phyloP scores from a whole-genome alignment of 352 stramenopile species.

The Ochromonadaceae sp. region DNA sequence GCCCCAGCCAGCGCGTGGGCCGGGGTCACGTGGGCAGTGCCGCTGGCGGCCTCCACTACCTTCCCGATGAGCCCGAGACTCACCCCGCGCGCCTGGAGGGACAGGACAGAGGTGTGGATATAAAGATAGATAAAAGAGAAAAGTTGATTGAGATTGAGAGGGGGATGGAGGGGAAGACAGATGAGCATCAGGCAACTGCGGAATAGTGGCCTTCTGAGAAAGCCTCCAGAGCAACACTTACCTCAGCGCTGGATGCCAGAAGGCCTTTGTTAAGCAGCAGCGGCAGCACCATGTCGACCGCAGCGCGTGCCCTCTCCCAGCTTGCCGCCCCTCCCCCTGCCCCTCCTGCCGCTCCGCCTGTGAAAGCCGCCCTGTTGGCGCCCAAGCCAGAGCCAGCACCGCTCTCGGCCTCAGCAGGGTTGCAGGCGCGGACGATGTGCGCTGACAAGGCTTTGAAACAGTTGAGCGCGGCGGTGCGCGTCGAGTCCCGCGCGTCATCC shows the following conservation, averaged over 20 bases:
- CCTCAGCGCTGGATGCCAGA: neutral
- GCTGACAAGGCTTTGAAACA: conserved; percentile 1
- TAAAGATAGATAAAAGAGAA: too few relatives aligned
- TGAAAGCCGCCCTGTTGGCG: neutral
- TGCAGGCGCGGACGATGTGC: neutral
- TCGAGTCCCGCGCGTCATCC: conserved; percentile 14
- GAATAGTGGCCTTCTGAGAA: too few relatives aligned
- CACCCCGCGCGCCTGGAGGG: neutral
- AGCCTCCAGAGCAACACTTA: too few relatives aligned
- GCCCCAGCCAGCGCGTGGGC: too few relatives aligned
- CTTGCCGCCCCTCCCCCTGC: too few relatives aligned
- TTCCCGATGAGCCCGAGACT: neutral
- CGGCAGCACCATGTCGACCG: neutral
- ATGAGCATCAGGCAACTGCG: too few relatives aligned
- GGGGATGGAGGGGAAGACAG: too few relatives aligned
- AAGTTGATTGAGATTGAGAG: too few relatives aligned
- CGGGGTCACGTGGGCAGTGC: too few relatives aligned
- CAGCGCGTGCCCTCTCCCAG: too few relatives aligned
- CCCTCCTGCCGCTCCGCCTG: neutral
- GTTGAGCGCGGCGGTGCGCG: neutral
- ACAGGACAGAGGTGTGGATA: too few relatives aligned
- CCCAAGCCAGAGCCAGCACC: neutral
- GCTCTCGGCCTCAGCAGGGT: neutral
- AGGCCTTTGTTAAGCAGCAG: conserved; percentile 7
- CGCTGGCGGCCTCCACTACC: neutral